Percentiles rank a stretch among this genome's conserved stretches.
Evolutionary conservation across 192 early-diverging fungal genomes (phyloP).

Genomic region (Diversispora epigaea): DNA sequence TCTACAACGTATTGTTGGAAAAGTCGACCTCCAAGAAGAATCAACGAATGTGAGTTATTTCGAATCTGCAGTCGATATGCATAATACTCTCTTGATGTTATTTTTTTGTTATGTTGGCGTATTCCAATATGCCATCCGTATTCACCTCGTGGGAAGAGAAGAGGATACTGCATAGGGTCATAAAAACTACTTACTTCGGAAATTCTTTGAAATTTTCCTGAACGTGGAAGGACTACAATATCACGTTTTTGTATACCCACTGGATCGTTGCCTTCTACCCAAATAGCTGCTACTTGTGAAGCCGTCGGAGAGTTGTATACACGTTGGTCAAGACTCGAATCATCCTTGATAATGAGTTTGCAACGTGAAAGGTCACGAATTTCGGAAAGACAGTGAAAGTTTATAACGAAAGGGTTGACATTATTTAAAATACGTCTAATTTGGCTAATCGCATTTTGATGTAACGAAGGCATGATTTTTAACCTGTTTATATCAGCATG

Average conservation of each 20-base stretch:
- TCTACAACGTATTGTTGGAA: neutral
- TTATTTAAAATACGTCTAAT: too few relatives aligned
- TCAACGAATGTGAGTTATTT: neutral
- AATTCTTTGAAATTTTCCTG: too few relatives aligned
- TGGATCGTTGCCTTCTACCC: neutral
- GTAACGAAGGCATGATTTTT: too few relatives aligned
- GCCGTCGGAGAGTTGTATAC: neutral
- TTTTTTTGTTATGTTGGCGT: neutral
- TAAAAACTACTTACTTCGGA: too few relatives aligned
- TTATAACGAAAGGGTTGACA: too few relatives aligned
- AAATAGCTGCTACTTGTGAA: neutral
- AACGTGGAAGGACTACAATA: neutral
- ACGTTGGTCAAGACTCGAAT: neutral
- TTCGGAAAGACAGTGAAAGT: too few relatives aligned
- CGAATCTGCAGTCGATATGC: neutral
- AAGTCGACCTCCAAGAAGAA: neutral
- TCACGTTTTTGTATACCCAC: neutral
- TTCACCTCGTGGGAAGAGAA: too few relatives aligned
- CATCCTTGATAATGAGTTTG: too few relatives aligned
- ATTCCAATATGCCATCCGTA: neutral
- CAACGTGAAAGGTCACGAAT: too few relatives aligned
- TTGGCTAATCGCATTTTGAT: too few relatives aligned
- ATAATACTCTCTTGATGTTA: neutral
- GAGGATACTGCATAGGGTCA: too few relatives aligned
- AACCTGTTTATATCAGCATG: too few relatives aligned